A percentile compares a stretch with the other conserved stretches of the same genome.
Conservation (phyloP, 140 eudicot genomes). For the Oenanthe javanica region DNA sequence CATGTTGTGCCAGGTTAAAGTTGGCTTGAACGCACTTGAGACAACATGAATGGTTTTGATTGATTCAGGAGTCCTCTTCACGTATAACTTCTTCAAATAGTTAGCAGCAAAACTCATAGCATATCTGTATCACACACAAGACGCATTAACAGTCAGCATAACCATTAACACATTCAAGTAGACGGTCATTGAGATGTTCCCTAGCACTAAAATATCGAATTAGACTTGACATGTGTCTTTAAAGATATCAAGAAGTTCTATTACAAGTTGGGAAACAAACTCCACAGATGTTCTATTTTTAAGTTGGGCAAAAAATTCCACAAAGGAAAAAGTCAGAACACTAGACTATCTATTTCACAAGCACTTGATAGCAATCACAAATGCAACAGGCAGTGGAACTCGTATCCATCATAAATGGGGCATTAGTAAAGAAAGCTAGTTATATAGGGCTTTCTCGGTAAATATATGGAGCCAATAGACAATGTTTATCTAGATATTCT, state of each 20-base stretch:
- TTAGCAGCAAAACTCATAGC: slow-evolving; percentile 84
- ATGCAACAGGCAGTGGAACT: not conserved
- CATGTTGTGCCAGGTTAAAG: slow-evolving; percentile 79
- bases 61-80: slow-evolving; percentile 63
- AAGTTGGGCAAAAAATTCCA: not conserved
- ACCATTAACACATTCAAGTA: not conserved
- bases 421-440: not conserved
- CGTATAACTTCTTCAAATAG: slow-evolving; percentile 61
- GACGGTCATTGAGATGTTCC: not conserved
- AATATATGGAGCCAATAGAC: not conserved
- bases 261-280: not conserved
- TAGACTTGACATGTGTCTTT: not conserved
- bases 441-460: not conserved
- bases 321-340: not conserved
- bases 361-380: not conserved
- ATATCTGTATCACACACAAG: slow-evolving; percentile 40
- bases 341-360: not conserved
- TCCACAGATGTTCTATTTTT: not conserved
- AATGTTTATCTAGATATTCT: not conserved
- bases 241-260: not conserved
- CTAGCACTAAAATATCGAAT: not conserved
- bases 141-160: not conserved
- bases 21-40: slow-evolving; percentile 91
- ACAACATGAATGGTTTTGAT: slow-evolving; percentile 75
- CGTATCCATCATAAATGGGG: not conserved